Evolutionary conservation across 2,329 filamentous ascomycete genomes (phyloP).

Genomic region (Calonectria hawksworthii): DNA sequence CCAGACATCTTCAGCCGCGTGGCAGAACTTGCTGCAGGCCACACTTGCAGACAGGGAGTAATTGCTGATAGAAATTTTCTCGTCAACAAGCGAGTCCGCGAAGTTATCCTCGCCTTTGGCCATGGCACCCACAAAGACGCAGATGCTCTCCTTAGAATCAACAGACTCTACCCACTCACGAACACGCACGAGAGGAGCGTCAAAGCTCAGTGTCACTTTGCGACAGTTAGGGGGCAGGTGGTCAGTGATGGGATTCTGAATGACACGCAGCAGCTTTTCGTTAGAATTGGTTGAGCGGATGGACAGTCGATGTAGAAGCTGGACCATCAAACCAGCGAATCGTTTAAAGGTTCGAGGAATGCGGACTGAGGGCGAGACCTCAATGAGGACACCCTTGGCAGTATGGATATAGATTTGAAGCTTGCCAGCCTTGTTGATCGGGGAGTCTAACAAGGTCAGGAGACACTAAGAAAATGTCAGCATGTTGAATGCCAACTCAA

Average conservation of each 20-base stretch:
- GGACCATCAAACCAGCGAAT: slow-evolving; percentile 98
- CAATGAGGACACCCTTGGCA: slow-evolving; percentile 95
- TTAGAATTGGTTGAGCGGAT: slow-evolving; percentile 97
- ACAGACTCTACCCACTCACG: slow-evolving; percentile 89
- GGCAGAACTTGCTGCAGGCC: slow-evolving; percentile 99
- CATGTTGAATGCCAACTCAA: slow-evolving; percentile 60
- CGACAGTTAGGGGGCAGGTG: slow-evolving; percentile 97
- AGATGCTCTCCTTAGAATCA: slow-evolving; percentile 89
- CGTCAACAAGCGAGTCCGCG: slow-evolving; percentile 93
- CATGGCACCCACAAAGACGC: slow-evolving; percentile 98
- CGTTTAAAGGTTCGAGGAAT: slow-evolving; percentile 99
- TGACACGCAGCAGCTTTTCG: slow-evolving; percentile 97
- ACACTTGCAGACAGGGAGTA: slow-evolving; percentile 98
- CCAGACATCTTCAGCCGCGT: slow-evolving; percentile 97
- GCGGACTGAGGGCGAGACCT: slow-evolving; percentile 97
- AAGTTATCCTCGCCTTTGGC: slow-evolving; percentile 97
- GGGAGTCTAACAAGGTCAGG: slow-evolving; percentile 95
- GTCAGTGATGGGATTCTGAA: slow-evolving; percentile 98
- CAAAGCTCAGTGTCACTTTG: slow-evolving; percentile 97
- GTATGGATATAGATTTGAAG: slow-evolving; percentile 99
- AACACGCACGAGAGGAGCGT: slow-evolving; percentile 87
- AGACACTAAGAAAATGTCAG: slow-evolving; percentile 79
- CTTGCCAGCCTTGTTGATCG: slow-evolving; percentile 97
- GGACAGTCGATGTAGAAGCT: slow-evolving; percentile 93
- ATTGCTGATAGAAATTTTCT: slow-evolving; percentile 98